Evolutionary conservation across 2,329 filamentous ascomycete species (phyloP).

Genomic region (Coniochaeta prunicola): DNA sequence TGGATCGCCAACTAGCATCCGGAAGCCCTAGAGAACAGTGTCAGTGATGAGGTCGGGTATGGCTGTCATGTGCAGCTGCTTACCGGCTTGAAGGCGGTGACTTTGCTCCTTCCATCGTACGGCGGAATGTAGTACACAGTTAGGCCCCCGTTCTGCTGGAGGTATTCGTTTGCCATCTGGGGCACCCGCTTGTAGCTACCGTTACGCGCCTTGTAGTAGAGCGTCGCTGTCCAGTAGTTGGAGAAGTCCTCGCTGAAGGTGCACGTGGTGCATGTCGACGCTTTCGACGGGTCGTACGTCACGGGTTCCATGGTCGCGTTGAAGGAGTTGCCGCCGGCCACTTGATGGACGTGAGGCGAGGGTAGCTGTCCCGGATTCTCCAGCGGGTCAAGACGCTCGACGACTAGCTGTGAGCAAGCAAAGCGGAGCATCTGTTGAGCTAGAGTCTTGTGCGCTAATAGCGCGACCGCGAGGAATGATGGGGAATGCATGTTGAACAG

Average conservation of each 20-base stretch:
- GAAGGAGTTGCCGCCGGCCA: constrained; percentile 32
- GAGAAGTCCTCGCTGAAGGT: constrained; percentile 27
- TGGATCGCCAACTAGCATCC: constrained; percentile 27
- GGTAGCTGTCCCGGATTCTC: constrained; percentile 23
- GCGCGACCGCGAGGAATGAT: neutral
- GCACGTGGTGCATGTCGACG: constrained; percentile 20
- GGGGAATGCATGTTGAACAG: neutral
- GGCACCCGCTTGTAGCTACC: constrained; percentile 26
- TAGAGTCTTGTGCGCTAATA: neutral
- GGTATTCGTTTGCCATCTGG: constrained; percentile 22
- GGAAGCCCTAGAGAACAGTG: constrained; percentile 23
- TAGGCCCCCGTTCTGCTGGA: constrained; percentile 24
- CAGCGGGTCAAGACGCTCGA: constrained; percentile 12
- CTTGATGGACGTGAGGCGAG: constrained; percentile 28
- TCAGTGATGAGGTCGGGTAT: neutral
- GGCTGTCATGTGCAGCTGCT: neutral
- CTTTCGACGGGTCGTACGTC: constrained; percentile 10
- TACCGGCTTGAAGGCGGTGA: constrained; percentile 35
- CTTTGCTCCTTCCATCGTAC: constrained; percentile 26
- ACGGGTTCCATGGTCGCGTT: constrained; percentile 25
- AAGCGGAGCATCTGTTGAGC: neutral
- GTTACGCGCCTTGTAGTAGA: constrained; percentile 20
- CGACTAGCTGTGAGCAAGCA: constrained; percentile 10
- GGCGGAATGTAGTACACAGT: constrained; percentile 34
- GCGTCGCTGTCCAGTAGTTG: constrained; percentile 28